phyloP scores from a whole-genome alignment of 2,329 filamentous ascomycete genomes.

The Claviceps maximensis region DNA sequence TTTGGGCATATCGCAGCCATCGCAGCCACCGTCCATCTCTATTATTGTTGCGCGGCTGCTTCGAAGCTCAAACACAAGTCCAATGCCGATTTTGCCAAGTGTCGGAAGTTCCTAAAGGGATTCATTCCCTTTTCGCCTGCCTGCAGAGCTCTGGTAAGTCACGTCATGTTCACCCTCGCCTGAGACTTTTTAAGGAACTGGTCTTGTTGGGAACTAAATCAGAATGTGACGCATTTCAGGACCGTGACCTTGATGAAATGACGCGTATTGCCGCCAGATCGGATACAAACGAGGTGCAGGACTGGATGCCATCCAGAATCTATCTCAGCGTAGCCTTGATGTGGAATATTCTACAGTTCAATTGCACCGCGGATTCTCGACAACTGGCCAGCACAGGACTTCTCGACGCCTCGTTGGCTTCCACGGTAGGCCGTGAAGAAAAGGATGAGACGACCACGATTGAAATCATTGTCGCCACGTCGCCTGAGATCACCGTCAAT shows the following conservation, averaged over 20 bases:
- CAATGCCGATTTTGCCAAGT: constrained; percentile 37
- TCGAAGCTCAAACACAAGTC: constrained; percentile 36
- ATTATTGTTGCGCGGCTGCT: constrained; percentile 38
- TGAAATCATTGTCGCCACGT: constrained; percentile 37
- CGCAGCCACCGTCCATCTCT: constrained; percentile 38
- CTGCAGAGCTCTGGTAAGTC: constrained; percentile 30
- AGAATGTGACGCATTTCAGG: constrained; percentile 16
- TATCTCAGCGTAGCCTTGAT: constrained; percentile 38
- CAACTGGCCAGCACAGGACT: constrained; percentile 25
- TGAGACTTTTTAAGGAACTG: too few relatives aligned
- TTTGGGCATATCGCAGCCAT: constrained; percentile 38
- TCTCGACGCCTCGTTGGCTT: constrained; percentile 28
- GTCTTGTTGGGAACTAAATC: not conserved
- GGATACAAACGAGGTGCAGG: constrained; percentile 32
- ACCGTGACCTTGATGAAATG: constrained; percentile 34
- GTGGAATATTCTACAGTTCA: constrained; percentile 39
- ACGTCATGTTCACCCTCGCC: not conserved
- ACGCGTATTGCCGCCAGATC: constrained; percentile 34
- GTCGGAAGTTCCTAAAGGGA: constrained; percentile 32
- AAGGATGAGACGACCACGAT: constrained; percentile 25
- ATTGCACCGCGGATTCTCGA: constrained; percentile 24
- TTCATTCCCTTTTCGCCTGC: constrained; percentile 34
- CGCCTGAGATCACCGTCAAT: constrained; percentile 37
- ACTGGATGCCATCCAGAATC: constrained; percentile 39
- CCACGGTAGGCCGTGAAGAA: constrained; percentile 17